phyloP scores from a whole-genome alignment of 2,329 filamentous ascomycete species.

The Neocatenulostroma microsporum region DNA sequence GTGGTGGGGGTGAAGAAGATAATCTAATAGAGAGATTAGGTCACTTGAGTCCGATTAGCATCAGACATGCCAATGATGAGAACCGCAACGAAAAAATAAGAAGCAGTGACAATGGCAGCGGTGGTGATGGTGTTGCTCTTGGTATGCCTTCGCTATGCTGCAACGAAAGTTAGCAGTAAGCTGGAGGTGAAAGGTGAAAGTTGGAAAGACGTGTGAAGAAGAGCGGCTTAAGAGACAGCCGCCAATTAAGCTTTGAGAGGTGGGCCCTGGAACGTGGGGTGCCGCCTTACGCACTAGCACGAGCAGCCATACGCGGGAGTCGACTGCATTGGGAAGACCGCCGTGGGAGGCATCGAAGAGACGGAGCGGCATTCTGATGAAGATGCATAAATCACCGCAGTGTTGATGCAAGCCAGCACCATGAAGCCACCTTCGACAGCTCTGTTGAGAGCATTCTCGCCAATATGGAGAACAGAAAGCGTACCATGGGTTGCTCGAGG shows the following conservation, averaged over 20 bases:
- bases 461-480: constrained; percentile 11
- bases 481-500: constrained; percentile 19
- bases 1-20: constrained; percentile 42
- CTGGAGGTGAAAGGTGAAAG: no score
- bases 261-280: no score
- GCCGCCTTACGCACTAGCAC: no score
- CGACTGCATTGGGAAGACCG: not conserved
- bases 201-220: no score
- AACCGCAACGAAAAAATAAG: not conserved
- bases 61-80: not conserved
- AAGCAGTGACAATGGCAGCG: not conserved
- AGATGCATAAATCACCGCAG: constrained; percentile 3
- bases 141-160: no score
- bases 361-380: not conserved
- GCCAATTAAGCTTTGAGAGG: no score
- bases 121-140: not conserved
- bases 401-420: no score
- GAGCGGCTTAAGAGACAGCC: no score
- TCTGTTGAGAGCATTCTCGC: constrained; percentile 22
- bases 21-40: not conserved
- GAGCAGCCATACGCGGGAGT: no score
- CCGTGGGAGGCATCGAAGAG: not conserved
- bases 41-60: no score
- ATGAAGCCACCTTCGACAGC: constrained; percentile 23
- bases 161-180: no score